Evolutionary conservation across 805 yeast species (phyloP).

Genomic region (Starmerella stellata): DNA sequence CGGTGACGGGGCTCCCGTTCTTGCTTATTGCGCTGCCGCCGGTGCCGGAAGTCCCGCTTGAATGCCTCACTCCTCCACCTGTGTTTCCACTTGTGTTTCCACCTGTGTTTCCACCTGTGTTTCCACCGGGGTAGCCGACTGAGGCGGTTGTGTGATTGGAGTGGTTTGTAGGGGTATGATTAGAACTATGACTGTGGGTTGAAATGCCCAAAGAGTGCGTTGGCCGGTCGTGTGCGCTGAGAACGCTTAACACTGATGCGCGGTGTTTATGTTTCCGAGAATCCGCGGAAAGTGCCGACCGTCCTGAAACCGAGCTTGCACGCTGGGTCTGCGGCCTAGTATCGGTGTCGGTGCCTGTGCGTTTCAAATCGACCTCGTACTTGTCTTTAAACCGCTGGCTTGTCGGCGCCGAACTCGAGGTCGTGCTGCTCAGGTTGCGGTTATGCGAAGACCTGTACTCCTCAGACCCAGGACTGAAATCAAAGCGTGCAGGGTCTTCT

Average conservation of each 20-base stretch:
- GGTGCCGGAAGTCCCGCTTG: not conserved
- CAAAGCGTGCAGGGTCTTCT: not conserved
- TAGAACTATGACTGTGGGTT: not conserved
- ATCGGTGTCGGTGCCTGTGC: not conserved
- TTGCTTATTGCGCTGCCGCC: not conserved
- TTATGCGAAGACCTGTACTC: not conserved
- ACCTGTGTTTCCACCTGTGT: not conserved
- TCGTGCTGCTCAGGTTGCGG: not conserved
- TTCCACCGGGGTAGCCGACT: too few species aligned
- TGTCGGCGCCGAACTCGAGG: not conserved
- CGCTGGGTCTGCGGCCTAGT: not conserved
- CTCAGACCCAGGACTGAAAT: not conserved
- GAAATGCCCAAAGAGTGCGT: too few species aligned
- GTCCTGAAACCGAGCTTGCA: not conserved
- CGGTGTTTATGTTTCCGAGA: slow-evolving; percentile 12
- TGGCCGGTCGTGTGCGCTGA: too few species aligned
- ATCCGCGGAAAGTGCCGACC: slow-evolving; percentile 1
- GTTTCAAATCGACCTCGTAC: not conserved
- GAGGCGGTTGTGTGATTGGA: too few species aligned
- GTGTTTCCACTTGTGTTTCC: too few species aligned
- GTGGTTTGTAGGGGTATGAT: too few species aligned
- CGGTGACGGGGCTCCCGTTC: not conserved
- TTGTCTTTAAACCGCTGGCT: not conserved
- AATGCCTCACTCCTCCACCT: not conserved
- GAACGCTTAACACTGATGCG: slow-evolving; percentile 6